Evolutionary conservation across 106 monocot species (phyloP), one percentile per base, ranked within the genome.

Genomic region (Dioscorea dumetorum): DNA sequence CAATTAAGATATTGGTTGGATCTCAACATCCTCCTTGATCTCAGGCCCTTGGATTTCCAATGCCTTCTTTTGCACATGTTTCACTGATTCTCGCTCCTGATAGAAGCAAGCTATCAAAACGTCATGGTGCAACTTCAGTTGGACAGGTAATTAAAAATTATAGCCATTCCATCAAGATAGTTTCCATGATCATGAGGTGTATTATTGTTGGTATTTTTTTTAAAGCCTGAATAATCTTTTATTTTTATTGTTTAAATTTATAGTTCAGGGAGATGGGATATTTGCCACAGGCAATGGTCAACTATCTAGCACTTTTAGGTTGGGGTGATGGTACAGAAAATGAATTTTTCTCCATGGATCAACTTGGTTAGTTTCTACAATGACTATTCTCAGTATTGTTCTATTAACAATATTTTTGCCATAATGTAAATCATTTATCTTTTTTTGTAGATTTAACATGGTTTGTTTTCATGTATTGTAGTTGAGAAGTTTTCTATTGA

Each of bases 271-370:
- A 93, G 72, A 99, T 90, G 97, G 97, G 97, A 33, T 99, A 99
- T 70, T 65, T 99, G 73, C 93, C 97, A 53, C 93, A 93, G 68
- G 92, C 89, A 41, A 92, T 99, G 93, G 83, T 90, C 14, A 99
- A 99, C 61, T 99, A 99, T 67, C 67, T 99, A 28, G 92, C 97
- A 64, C 81, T 99, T 12, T 75, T 99, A 50, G 97, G 97, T 57
- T 99, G 97, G 97, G 90, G 97, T 83, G 97, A 99, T 85, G 97
- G 97, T 48, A 99, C 97, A 60, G 97, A 93, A 75, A 99, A 93
- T 83, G 97, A 99, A 73, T 93, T 99, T 76, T 99, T 85, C 74
- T 83, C 87, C n/a, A 82, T 87, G 33, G 81, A 93, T 72, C 74
- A 99, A 48, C 93, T 99, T 71, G 85, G 95, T 95, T 31, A 66